phyloP scores from a whole-genome alignment of 1,284 basidiomycete species.

The Cutaneotrichosporon cutaneum region DNA sequence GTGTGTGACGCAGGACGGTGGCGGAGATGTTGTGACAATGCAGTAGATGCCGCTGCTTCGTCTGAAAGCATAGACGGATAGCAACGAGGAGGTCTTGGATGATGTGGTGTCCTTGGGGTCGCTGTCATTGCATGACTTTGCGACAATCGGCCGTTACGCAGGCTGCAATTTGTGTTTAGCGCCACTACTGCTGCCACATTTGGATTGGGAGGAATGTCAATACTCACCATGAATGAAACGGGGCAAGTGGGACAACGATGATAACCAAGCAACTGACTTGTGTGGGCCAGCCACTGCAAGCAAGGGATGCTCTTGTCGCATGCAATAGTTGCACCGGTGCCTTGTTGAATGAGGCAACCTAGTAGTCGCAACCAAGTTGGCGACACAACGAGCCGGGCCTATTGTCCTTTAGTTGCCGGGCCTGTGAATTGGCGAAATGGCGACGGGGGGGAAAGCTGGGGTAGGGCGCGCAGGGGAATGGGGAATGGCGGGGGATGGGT shows the following conservation, averaged over 20 bases:
- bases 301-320: neutral
- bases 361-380: neutral
- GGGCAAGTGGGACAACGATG: neutral
- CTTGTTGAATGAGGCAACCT: neutral
- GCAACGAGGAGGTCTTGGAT: neutral
- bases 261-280: neutral
- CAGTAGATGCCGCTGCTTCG: neutral
- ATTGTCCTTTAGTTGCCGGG: too few relatives aligned
- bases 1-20: neutral
- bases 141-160: neutral
- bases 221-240: neutral
- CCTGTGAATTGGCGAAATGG: too few relatives aligned
- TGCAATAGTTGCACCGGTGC: neutral
- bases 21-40: neutral
- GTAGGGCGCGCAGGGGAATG: too few relatives aligned
- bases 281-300: neutral
- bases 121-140: conserved; percentile 8
- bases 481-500: too few relatives aligned
- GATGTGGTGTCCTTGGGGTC: conserved; percentile 1
- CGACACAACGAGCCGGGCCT: neutral
- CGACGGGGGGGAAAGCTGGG: too few relatives aligned
- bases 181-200: neutral
- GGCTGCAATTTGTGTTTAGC: neutral
- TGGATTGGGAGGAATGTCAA: neutral
- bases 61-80: neutral